These are phyloP conservation scores for Monosporascus ibericus DNA, from an alignment of 2,329 filamentous ascomycete species.

Conservation along the genomic window DNA sequence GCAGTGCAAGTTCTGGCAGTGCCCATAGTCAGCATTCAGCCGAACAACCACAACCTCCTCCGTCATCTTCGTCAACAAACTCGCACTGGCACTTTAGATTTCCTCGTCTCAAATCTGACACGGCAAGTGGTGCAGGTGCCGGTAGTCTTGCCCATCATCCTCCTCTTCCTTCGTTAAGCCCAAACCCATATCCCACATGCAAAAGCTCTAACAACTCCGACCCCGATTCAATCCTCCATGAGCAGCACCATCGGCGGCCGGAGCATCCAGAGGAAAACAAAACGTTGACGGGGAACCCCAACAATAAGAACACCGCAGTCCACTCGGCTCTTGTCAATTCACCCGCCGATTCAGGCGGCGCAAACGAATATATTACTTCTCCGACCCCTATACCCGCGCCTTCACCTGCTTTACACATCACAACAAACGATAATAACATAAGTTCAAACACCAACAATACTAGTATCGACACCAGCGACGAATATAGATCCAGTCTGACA, in stretches of 20 bases:
- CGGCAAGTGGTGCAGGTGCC: neutral
- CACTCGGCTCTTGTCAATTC: neutral
- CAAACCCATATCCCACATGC: neutral
- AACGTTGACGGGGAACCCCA: neutral
- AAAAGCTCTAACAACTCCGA: neutral
- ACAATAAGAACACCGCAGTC: neutral
- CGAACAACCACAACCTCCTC: neutral
- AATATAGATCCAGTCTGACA: too few relatives aligned
- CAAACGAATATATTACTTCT: neutral
- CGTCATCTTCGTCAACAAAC: neutral
- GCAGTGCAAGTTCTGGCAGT: neutral
- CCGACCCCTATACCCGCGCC: neutral
- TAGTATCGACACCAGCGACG: neutral
- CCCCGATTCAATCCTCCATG: neutral
- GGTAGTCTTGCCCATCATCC: neutral
- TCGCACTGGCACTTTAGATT: neutral
- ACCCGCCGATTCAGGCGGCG: neutral
- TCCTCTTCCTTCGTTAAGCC: neutral
- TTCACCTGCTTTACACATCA: neutral
- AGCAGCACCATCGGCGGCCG: neutral
- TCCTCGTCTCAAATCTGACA: neutral
- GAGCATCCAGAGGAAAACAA: neutral
- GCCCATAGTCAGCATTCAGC: neutral
- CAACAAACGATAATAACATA: neutral
- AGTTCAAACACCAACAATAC: neutral